A percentile compares a stretch with the other conserved stretches of the same genome.
Conservation (phyloP, 495 filamentous ascomycete genomes). For the Podospora anserina region DNA sequence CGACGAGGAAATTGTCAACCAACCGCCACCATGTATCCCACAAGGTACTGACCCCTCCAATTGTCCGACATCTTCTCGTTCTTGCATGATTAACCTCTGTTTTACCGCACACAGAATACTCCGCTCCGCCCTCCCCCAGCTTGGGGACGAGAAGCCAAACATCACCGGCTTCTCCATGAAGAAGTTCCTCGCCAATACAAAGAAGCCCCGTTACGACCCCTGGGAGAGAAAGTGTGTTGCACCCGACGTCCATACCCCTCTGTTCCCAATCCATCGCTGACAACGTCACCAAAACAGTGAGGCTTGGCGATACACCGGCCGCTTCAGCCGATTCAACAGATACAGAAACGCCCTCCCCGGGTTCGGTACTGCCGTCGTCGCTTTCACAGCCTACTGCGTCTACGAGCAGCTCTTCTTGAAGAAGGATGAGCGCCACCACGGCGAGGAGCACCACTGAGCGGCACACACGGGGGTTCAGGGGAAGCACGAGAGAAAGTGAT, state of each 20-base stretch:
- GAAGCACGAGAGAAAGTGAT: not conserved
- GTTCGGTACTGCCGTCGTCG: constrained; percentile 84
- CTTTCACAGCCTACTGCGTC: constrained; percentile 82
- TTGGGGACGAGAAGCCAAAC: constrained; percentile 51
- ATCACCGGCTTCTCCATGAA: constrained; percentile 81
- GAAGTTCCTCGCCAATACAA: constrained; percentile 66
- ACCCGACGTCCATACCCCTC: not conserved
- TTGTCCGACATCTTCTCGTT: not conserved
- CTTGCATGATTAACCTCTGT: not conserved
- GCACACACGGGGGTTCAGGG: not conserved
- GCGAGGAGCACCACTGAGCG: constrained; percentile 35
- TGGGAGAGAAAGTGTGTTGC: constrained; percentile 71
- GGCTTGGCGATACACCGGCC: constrained; percentile 86
- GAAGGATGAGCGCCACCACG: constrained; percentile 64
- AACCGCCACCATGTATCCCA: constrained; percentile 42
- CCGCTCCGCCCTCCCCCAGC: constrained; percentile 25
- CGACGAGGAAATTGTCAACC: constrained; percentile 27
- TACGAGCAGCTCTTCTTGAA: constrained; percentile 82
- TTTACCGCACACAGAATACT: constrained; percentile 32
- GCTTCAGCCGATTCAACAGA: constrained; percentile 82
- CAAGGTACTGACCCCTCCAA: constrained; percentile 33
- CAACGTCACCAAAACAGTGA: constrained; percentile 56
- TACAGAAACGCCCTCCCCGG: constrained; percentile 85
- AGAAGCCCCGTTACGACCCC: constrained; percentile 71
- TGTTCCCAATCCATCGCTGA: constrained; percentile 3